Base-by-base conservation (phyloP, 1,139 yeast species). In the Kodamaea derodonti region DNA sequence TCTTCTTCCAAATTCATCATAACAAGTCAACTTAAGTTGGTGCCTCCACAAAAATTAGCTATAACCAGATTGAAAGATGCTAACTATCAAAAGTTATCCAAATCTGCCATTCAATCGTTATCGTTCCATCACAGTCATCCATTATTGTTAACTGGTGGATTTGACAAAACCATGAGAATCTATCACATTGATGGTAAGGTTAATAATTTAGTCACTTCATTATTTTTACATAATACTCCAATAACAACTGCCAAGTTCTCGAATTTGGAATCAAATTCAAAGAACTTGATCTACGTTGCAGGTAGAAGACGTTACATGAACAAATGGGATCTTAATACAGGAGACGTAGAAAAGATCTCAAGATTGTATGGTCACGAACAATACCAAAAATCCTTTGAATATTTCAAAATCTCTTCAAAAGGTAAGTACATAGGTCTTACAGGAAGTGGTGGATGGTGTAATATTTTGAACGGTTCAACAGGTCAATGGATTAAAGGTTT, bases 301-400 rank as follows among this genome's bases (percentile, higher is more conserved):
- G 98, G 98, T 40, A 78, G 97, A 64, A 79, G 98, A 64, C 75
- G 86, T 40, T 90, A 83, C 56, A 80, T 92, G 85, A 86, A 84
- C 60, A 80, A 87, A 37, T 90, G 97, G 95, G 92, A 88, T 57
- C 69, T 92, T 37, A 75, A 75, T 34, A 66, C 73, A 10, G 88
- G 90, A n/a, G 67, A 65, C 14, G 80, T 88, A 28, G 95, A 87
- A 45, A 92, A 90, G 58, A 78, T 92, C 32, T 78, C 87, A 34
- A 76, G 97, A 59, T 66, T 92, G 72, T 92, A 90, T 53, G 98
- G 98, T 2, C 95, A 88, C 52, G 95, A 86, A 54, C 69, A 75
- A 32, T 78, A 80, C 32, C 97, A 90, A 62, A 73, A 75, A 47
- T 82, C 94, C n/a, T 86, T 87, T 72, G 98, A 92, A 55, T 73